Evolutionary conservation across 345 rosid species (phyloP).

Genomic region (Moricandia arvensis): DNA sequence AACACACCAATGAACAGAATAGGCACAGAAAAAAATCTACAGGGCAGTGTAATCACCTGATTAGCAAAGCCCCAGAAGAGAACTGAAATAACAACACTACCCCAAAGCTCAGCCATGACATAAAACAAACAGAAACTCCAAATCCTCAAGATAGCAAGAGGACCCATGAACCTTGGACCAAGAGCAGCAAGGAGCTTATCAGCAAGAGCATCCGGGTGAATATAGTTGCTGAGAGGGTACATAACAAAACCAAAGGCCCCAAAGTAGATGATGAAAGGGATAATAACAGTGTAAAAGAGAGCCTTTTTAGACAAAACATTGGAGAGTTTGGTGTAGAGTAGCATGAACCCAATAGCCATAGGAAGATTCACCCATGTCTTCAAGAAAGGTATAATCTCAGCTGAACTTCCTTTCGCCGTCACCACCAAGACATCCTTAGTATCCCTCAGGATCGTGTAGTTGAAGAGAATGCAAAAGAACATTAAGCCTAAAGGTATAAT

Average conservation of each 20-base stretch:
- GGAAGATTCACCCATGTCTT: constrained; percentile 99
- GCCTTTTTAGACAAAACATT: constrained; percentile 80
- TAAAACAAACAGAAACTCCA: constrained; percentile 97
- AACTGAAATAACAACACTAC: constrained; percentile 94
- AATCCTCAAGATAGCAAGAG: constrained; percentile 91
- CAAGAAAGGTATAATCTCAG: constrained; percentile 93
- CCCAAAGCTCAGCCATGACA: constrained; percentile 99
- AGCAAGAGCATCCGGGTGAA: constrained; percentile 87
- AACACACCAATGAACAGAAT: too few species aligned
- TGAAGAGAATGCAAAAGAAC: constrained; percentile 95
- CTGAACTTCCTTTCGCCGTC: constrained; percentile 94
- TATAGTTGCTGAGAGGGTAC: constrained; percentile 81
- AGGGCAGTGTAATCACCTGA: constrained; percentile 55
- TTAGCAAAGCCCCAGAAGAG: constrained; percentile 99
- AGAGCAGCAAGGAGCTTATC: constrained; percentile 72
- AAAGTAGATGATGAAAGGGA: constrained; percentile 90
- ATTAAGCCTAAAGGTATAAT: constrained; percentile 89
- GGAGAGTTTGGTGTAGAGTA: constrained; percentile 74
- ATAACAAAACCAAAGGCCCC: constrained; percentile 92
- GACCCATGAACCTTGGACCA: constrained; percentile 95
- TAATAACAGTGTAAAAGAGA: constrained; percentile 73
- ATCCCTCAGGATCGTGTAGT: constrained; percentile 91
- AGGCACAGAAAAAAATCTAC: neutral
- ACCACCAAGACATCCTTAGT: constrained; percentile 96
- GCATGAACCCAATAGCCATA: constrained; percentile 97